Conservation (phyloP, 208 protist species). For the Trypanosoma cruzi region DNA sequence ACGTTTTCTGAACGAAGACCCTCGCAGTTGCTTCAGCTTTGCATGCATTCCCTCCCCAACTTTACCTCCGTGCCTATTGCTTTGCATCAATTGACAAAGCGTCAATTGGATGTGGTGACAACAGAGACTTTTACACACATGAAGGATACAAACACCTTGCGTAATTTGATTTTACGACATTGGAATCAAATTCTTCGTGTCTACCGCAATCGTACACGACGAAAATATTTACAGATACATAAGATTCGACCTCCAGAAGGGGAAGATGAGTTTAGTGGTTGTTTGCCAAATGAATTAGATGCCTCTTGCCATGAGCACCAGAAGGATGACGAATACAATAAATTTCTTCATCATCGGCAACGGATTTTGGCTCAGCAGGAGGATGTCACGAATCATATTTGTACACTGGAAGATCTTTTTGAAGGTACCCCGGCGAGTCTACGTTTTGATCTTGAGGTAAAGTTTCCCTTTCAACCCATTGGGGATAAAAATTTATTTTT, state of each 20-base stretch:
- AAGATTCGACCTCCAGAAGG: conserved; percentile 1
- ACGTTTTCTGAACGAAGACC: background rate
- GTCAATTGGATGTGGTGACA: conserved; percentile 55
- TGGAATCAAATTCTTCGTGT: conserved; percentile 40
- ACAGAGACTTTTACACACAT: conserved; percentile 63
- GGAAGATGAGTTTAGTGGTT: conserved; percentile 25
- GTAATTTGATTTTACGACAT: conserved; percentile 61
- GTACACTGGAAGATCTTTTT: conserved; percentile 65
- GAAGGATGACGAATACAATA: conserved; percentile 11
- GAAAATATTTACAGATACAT: conserved; percentile 19
- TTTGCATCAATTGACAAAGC: conserved; percentile 62
- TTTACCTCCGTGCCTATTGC: conserved; percentile 52
- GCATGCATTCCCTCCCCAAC: conserved; percentile 21
- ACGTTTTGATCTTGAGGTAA: conserved; percentile 77
- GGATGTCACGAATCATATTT: conserved; percentile 73
- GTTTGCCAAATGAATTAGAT: conserved; percentile 2
- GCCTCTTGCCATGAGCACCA: background rate
- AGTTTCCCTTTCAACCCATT: conserved; percentile 77
- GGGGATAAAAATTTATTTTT: conserved; percentile 71
- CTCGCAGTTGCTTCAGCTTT: conserved; percentile 8
- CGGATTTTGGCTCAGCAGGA: conserved; percentile 49
- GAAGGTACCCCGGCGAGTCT: conserved; percentile 54
- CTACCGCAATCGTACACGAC: conserved; percentile 30
- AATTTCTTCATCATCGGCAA: conserved; percentile 13
- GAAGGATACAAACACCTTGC: conserved; percentile 42